A percentile compares a stretch with the other conserved stretches of the same genome.
phyloP scores from a whole-genome alignment of 2,329 filamentous ascomycete genomes.

The Rhexocercosporidium sp. region DNA sequence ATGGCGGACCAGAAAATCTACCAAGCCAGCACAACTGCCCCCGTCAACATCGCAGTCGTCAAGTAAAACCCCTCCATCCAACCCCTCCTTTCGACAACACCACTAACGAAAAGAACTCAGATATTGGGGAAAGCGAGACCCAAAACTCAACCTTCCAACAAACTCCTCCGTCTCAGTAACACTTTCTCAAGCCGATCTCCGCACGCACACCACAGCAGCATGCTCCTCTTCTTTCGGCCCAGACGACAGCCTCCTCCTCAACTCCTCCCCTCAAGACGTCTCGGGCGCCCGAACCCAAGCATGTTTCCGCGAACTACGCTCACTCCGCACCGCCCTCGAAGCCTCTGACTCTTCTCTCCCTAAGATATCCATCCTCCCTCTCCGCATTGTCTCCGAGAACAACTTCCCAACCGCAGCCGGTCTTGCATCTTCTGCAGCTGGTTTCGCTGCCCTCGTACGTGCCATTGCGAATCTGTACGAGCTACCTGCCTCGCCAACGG shows the following conservation, averaged over 20 bases:
- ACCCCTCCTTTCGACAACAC: slow-evolving; percentile 23
- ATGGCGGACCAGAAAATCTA: slow-evolving; percentile 62
- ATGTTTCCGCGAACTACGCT: slow-evolving; percentile 85
- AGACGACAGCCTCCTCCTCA: slow-evolving; percentile 80
- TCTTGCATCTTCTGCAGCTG: slow-evolving; percentile 74
- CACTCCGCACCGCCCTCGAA: slow-evolving; percentile 79
- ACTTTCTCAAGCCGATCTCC: slow-evolving; percentile 89
- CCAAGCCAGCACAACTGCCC: slow-evolving; percentile 93
- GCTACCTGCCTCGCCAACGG: slow-evolving; percentile 78
- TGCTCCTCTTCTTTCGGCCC: slow-evolving; percentile 75
- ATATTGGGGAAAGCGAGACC: slow-evolving; percentile 97
- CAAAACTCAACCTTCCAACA: slow-evolving; percentile 92
- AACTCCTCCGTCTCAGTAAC: slow-evolving; percentile 98
- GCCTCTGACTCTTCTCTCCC: slow-evolving; percentile 74
- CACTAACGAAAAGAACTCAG: slow-evolving; percentile 44
- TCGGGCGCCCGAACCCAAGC: slow-evolving; percentile 90
- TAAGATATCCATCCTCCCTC: slow-evolving; percentile 75
- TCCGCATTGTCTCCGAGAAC: slow-evolving; percentile 93
- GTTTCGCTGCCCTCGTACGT: slow-evolving; percentile 74
- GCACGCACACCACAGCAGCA: slow-evolving; percentile 93
- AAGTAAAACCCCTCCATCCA: slow-evolving; percentile 63
- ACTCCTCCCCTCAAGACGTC: slow-evolving; percentile 82
- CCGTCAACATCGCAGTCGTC: slow-evolving; percentile 97
- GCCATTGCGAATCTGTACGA: slow-evolving; percentile 92
- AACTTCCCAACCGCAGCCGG: slow-evolving; percentile 99